These are phyloP conservation scores for Achaetomiella virescens DNA, from an alignment of 495 filamentous ascomycete genomes.

Conservation along the genomic window DNA sequence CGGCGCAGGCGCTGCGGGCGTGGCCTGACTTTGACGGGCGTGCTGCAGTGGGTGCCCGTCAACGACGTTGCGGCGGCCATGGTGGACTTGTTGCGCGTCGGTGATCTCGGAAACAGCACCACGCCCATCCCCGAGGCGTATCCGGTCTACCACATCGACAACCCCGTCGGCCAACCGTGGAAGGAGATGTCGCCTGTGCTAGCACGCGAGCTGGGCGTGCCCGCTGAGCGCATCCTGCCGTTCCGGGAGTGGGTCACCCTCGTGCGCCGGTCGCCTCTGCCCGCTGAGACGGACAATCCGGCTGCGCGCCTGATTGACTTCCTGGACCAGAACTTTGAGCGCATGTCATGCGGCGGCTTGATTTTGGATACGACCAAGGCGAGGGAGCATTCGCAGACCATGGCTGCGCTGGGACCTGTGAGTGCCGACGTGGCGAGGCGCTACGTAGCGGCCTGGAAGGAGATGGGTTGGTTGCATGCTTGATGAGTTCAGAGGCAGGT, in stretches of 20 bases:
- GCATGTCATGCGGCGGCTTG: constrained; percentile 52
- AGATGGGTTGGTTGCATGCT: too few relatives aligned
- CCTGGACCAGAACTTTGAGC: constrained; percentile 43
- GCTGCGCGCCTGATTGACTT: constrained; percentile 43
- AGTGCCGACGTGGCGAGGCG: neutral
- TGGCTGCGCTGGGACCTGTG: constrained; percentile 32
- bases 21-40: constrained; percentile 41
- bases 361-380: constrained; percentile 36
- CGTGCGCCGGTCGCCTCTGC: constrained; percentile 30
- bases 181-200: constrained; percentile 35
- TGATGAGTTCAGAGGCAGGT: too few relatives aligned
- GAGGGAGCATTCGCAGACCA: constrained; percentile 40
- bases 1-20: constrained; percentile 39
- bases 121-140: constrained; percentile 20
- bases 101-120: too few relatives aligned
- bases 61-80: constrained; percentile 38
- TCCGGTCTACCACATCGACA: constrained; percentile 54
- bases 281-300: constrained; percentile 39
- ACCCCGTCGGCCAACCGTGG: constrained; percentile 48
- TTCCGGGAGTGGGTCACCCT: constrained; percentile 44
- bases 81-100: constrained; percentile 32
- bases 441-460: too few relatives aligned
- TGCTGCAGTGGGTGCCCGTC: constrained; percentile 45
- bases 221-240: constrained; percentile 31
- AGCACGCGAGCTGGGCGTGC: constrained; percentile 37